phyloP scores from a whole-genome alignment of 2,329 filamentous ascomycete species.

The Thielaviopsis cerberus region DNA sequence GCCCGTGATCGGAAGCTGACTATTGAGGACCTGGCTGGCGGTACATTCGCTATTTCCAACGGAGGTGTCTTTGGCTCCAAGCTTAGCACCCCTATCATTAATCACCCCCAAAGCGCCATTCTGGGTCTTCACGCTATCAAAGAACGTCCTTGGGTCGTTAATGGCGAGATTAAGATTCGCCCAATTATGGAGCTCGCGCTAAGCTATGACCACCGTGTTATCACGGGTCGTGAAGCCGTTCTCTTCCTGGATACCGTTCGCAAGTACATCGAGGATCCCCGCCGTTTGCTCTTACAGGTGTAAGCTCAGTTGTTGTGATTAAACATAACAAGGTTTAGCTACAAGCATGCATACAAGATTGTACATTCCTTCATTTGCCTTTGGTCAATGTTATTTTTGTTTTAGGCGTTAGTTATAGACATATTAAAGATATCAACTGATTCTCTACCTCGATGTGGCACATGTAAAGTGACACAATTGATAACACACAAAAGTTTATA shows the following conservation, averaged over 20 bases:
- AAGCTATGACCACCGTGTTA: conserved; percentile 89
- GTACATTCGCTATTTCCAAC: conserved; percentile 96
- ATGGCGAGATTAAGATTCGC: conserved; percentile 85
- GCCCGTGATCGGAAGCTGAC: conserved; percentile 91
- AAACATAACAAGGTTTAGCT: neutral
- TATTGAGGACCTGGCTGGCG: conserved; percentile 97
- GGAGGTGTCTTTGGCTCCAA: conserved; percentile 91
- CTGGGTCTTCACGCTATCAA: conserved; percentile 93
- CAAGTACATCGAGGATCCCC: conserved; percentile 90
- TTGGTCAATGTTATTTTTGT: neutral
- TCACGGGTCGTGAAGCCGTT: conserved; percentile 88
- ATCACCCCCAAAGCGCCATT: conserved; percentile 81
- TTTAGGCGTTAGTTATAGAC: neutral
- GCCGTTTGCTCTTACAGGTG: conserved; percentile 57
- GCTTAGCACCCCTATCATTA: conserved; percentile 97
- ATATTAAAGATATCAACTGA: neutral
- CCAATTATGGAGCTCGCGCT: conserved; percentile 99
- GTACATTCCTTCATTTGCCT: neutral
- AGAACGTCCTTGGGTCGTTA: conserved; percentile 71
- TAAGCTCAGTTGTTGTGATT: neutral
- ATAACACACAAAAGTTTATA: too few species aligned
- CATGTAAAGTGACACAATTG: too few species aligned
- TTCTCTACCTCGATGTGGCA: too few species aligned
- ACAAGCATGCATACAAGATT: neutral
- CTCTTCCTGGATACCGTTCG: conserved; percentile 95